These are phyloP conservation scores for Galerina marginata DNA, from an alignment of 768 basidiomycete genomes.

Conservation along the genomic window DNA sequence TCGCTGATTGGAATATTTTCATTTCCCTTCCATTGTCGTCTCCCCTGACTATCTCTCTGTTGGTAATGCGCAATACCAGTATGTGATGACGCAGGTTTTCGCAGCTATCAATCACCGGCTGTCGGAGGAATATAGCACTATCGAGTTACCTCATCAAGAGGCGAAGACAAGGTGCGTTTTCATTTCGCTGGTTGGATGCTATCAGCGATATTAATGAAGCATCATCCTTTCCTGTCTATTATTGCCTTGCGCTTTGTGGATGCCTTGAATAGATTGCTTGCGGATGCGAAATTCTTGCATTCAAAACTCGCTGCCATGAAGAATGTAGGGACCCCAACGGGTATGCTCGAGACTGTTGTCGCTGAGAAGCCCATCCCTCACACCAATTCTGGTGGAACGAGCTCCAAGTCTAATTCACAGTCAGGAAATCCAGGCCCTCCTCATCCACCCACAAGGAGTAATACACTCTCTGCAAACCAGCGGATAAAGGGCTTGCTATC, in stretches of 20 bases:
- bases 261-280: conserved; percentile 63
- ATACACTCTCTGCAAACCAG: conserved; percentile 50
- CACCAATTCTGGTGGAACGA: conserved; percentile 25
- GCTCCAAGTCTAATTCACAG: conserved; percentile 9
- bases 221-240: not conserved
- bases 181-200: not conserved
- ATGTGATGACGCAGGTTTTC: conserved; percentile 95
- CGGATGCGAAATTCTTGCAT: conserved; percentile 79
- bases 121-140: conserved; percentile 81
- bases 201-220: not conserved
- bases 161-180: conserved; percentile 81
- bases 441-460: conserved; percentile 37
- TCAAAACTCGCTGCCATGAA: conserved; percentile 77
- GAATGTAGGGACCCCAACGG: conserved; percentile 71
- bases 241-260: not conserved
- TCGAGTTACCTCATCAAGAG: conserved; percentile 82
- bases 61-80: conserved; percentile 45
- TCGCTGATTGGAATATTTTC: conserved; percentile 17
- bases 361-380: conserved; percentile 73
- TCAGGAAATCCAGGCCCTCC: conserved; percentile 24
- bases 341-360: conserved; percentile 86
- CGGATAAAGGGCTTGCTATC: conserved; percentile 52
- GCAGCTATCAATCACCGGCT: conserved; percentile 91
- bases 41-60: not conserved
- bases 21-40: not conserved